Conservation (phyloP, 345 rosid species). For the Limnanthes douglasii region DNA sequence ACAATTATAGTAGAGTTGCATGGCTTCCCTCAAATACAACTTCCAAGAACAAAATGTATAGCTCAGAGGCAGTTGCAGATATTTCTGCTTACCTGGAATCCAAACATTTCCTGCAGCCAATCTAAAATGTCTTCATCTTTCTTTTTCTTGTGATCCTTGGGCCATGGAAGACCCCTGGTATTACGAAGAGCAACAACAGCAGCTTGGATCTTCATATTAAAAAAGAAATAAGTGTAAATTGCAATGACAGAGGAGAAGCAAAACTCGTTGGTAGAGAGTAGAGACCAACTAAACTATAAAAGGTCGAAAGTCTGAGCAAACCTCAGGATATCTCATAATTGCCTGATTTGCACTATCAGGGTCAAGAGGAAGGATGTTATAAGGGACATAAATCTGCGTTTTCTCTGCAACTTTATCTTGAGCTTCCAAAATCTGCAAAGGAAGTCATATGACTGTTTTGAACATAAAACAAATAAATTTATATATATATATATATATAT, state of each 20-base stretch:
- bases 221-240: constrained; percentile 6
- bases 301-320: constrained; percentile 17
- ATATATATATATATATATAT: too few relatives aligned
- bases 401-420: constrained; percentile 30
- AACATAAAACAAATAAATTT: too few relatives aligned
- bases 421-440: constrained; percentile 27
- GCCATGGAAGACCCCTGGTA: constrained; percentile 36
- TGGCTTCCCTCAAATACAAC: constrained; percentile 3
- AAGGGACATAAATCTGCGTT: constrained; percentile 36
- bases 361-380: constrained; percentile 60
- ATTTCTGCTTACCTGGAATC: constrained; percentile 33
- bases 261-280: background rate
- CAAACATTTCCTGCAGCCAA: constrained; percentile 53
- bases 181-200: constrained; percentile 29
- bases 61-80: constrained; percentile 1
- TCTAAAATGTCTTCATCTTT: constrained; percentile 41
- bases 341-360: constrained; percentile 60
- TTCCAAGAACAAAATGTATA: background rate
- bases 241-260: background rate
- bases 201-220: constrained; percentile 19
- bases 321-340: constrained; percentile 53
- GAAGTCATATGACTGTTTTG: too few relatives aligned
- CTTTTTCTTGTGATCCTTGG: constrained; percentile 23
- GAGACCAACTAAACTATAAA: background rate
- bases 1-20: too few relatives aligned